A percentile compares a stretch with the other conserved stretches of the same genome.
Conservation (phyloP, 2,329 filamentous ascomycete genomes). For the Neonectria sp. region DNA sequence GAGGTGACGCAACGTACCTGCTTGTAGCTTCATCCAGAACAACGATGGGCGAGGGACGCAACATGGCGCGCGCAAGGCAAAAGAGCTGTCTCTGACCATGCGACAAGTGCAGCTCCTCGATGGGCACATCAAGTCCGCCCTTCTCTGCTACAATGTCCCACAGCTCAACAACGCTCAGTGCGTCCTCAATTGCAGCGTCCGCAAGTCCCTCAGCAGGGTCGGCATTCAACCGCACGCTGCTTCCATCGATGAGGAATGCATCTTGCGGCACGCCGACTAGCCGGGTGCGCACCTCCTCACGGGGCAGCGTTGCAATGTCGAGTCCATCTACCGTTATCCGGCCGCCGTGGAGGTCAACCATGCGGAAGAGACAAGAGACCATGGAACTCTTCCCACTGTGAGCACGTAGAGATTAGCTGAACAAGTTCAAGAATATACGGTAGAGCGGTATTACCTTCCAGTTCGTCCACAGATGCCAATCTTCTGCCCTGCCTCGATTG, state of each 20-base stretch:
- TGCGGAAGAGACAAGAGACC: conserved; percentile 56
- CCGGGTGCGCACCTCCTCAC: conserved; percentile 43
- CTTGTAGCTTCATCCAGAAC: conserved; percentile 61
- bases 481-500: conserved; percentile 36
- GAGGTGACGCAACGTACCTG: conserved; percentile 42
- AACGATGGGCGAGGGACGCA: conserved; percentile 56
- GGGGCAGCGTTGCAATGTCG: conserved; percentile 51
- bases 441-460: conserved; percentile 28
- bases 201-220: conserved; percentile 57
- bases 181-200: conserved; percentile 59
- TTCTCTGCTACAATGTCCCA: conserved; percentile 56
- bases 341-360: conserved; percentile 60
- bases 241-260: conserved; percentile 62
- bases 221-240: conserved; percentile 60
- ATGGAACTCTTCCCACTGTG: conserved; percentile 64
- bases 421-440: neutral
- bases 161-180: conserved; percentile 62
- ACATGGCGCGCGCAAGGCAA: conserved; percentile 61
- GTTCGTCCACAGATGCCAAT: conserved; percentile 40
- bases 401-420: neutral
- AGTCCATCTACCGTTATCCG: conserved; percentile 61
- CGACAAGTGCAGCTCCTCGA: conserved; percentile 54
- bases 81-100: conserved; percentile 66
- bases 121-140: conserved; percentile 54
- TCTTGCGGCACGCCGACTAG: conserved; percentile 67